Conservation (phyloP, 495 filamentous ascomycete genomes). For the Penicillium salamii region DNA sequence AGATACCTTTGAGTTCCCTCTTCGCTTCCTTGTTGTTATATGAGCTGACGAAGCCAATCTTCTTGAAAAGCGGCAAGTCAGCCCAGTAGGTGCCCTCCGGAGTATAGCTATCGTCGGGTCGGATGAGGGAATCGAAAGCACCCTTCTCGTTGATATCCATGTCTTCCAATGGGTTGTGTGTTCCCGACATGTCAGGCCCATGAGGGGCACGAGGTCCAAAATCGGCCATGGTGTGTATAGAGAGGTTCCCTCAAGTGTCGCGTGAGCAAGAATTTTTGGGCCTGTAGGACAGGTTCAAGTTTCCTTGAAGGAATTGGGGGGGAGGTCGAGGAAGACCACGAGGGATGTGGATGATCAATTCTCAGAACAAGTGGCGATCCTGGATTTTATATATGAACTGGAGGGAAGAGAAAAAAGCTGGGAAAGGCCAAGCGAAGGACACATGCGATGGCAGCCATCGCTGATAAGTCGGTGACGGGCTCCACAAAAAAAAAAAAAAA, state of each 20-base stretch:
- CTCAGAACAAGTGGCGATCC: constrained; percentile 15
- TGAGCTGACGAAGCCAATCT: constrained; percentile 66
- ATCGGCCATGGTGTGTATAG: constrained; percentile 40
- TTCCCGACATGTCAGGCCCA: constrained; percentile 53
- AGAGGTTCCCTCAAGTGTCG: constrained; percentile 2
- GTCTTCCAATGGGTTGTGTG: constrained; percentile 48
- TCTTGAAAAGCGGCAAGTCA: constrained; percentile 65
- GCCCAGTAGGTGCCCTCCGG: constrained; percentile 85
- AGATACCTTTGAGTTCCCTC: constrained; percentile 63
- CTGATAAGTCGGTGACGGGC: constrained; percentile 21
- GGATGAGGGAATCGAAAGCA: constrained; percentile 71
- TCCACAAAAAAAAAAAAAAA: constrained; percentile 11
- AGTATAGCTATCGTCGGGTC: constrained; percentile 80
- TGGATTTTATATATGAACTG: constrained; percentile 22
- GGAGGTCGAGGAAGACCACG: constrained; percentile 1
- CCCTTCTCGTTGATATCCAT: constrained; percentile 62
- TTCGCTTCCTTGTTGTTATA: constrained; percentile 63
- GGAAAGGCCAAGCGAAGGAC: constrained; percentile 15
- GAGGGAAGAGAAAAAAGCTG: not conserved
- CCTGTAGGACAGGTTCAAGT: not conserved
- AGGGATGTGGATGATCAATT: constrained; percentile 3
- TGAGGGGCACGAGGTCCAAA: constrained; percentile 55
- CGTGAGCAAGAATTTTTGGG: constrained; percentile 2
- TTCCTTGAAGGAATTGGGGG: not conserved
- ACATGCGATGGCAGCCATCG: constrained; percentile 21